A percentile compares a stretch with the other conserved stretches of the same genome.
Evolutionary conservation across 257 asterid species (phyloP).

Genomic region (Linaria vulgaris): DNA sequence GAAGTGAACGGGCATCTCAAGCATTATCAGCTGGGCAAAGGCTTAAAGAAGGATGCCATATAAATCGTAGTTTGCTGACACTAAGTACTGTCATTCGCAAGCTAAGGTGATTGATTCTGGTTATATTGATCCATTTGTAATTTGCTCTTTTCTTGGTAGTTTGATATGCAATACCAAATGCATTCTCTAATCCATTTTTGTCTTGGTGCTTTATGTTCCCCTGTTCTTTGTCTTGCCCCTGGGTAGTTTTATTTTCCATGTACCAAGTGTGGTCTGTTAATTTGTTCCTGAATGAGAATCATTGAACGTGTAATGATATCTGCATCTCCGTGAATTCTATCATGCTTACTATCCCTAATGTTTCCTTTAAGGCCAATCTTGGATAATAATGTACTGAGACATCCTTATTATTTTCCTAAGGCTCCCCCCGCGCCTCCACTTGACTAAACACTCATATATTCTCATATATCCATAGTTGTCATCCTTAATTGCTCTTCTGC

Average conservation of each 20-base stretch:
- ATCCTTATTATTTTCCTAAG: constrained; percentile 5
- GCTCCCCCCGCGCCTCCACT: too few relatives aligned
- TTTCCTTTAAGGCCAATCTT: constrained; percentile 17
- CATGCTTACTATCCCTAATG: not conserved
- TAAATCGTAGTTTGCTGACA: constrained; percentile 93
- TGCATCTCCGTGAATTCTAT: constrained; percentile 10
- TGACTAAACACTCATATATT: too few relatives aligned
- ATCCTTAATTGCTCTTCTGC: constrained; percentile 3
- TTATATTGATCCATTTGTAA: constrained; percentile 14
- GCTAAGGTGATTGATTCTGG: constrained; percentile 37
- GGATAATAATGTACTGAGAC: constrained; percentile 13
- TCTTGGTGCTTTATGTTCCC: constrained; percentile 6
- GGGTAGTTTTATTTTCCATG: not conserved
- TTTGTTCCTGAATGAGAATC: constrained; percentile 1
- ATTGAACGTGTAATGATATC: not conserved
- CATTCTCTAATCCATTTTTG: not conserved
- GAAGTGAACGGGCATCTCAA: constrained; percentile 99
- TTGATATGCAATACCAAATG: constrained; percentile 1
- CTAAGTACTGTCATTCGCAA: constrained; percentile 59
- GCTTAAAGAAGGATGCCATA: constrained; percentile 99
- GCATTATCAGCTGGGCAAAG: constrained; percentile 91
- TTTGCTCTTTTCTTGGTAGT: constrained; percentile 10
- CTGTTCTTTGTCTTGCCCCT: not conserved
- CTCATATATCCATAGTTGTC: constrained; percentile 5
- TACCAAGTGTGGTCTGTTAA: not conserved